Base-by-base conservation (phyloP, 1,284 basidiomycete species). In the Cystobasidium sp. region DNA sequence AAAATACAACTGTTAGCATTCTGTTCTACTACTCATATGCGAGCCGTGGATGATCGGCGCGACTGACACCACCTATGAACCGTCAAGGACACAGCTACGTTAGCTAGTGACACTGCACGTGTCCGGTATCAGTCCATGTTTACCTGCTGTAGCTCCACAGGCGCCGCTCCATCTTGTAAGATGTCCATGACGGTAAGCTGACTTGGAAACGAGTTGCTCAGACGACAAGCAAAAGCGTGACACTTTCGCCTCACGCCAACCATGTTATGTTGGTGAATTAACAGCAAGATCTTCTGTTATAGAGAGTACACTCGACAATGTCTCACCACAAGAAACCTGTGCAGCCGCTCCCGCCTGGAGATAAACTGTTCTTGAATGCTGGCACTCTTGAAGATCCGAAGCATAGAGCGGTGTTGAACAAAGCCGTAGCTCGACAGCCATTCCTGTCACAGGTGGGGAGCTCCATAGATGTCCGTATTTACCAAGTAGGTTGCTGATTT, bases 251-350 rank as follows among this genome's bases (percentile, higher is more conserved):
- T 22, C 39, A 43, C 39, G 20, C 44, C 31, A 41, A 22, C n/a
- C 61, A 63, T 44, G 16, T 7, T 47, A 41, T 14, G 24, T 1
- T 47, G 44, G 39, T 22, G 18, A 1, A 9, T 4, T 10, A 39
- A 58, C 8, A 64, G 47, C 43, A 31, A 31, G 39, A n/a, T 49
- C 46, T 49, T 3, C 3, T 1, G 3, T 14, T 49, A 12, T n/a
- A n/a, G n/a, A n/a, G n/a, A 3, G 12, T 55, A n/a, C 53, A 43
- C 14, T 24, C 31, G 39, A 41, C 24, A 7, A 53, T 73, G 70
- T 65, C 62, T 18, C 70, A 73, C 20, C 70, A 73, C 63, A 56
- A 56, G 62, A 73, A 73, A 44, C 70, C 70, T 18, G 52, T 73
- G 8, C 63, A 73, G 70, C 62, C 70, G 9, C 20, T 37, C 7